Evolutionary conservation across 2,329 filamentous ascomycete genomes (phyloP).

Genomic region (Aureobasidium sp.): DNA sequence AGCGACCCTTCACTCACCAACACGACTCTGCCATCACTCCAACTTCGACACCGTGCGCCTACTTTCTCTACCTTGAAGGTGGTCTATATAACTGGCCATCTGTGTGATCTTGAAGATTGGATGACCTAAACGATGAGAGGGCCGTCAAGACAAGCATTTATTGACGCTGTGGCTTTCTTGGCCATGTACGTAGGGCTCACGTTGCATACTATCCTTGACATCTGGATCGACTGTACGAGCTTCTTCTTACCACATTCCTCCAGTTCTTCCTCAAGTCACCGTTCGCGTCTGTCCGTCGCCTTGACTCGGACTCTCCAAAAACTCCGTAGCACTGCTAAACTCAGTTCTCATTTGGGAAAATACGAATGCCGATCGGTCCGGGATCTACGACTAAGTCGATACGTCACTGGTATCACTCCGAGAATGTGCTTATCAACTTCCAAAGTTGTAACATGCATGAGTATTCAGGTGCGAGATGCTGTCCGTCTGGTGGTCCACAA

Average conservation of each 20-base stretch:
- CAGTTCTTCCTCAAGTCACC: not conserved
- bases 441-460: not conserved
- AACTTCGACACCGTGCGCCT: not conserved
- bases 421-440: not conserved
- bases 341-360: not conserved
- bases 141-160: not conserved
- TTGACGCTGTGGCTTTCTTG: not conserved
- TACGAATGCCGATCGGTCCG: not conserved
- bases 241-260: not conserved
- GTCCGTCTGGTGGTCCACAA: not conserved
- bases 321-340: not conserved
- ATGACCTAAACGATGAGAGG: no score
- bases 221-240: not conserved
- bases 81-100: no score
- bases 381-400: not conserved
- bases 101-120: not conserved
- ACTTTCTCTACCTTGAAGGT: not conserved
- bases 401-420: slow-evolving; percentile 1
- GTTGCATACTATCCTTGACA: not conserved
- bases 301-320: not conserved
- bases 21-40: not conserved
- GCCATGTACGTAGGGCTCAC: not conserved
- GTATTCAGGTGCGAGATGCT: not conserved
- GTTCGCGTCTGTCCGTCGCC: not conserved
- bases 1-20: not conserved